Evolutionary conservation across 2,329 filamentous ascomycete species (phyloP).

Genomic region (Dactylellina cionopaga): DNA sequence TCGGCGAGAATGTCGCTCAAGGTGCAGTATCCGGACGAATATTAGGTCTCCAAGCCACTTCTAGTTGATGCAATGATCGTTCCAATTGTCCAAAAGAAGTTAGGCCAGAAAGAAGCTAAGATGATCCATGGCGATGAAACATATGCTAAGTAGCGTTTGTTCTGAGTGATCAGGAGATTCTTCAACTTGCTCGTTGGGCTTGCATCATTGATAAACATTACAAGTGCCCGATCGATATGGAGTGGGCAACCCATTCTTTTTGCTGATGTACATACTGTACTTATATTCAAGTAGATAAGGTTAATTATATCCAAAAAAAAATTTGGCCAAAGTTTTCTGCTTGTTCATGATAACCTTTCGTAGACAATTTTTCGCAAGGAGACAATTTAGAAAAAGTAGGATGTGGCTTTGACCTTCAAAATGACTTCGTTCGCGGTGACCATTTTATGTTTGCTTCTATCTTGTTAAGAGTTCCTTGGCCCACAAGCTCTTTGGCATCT

Average conservation of each 20-base stretch:
- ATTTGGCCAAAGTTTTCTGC: no score
- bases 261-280: no score
- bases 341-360: no score
- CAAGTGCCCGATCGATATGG: conserved; percentile 61
- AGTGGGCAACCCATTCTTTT: conserved; percentile 62
- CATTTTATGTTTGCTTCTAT: no score
- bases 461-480: no score
- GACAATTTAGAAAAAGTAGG: no score
- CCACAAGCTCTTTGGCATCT: no score
- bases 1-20: conserved; percentile 61
- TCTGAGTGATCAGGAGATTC: conserved; percentile 59
- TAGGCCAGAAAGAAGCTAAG: conserved; percentile 60
- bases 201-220: conserved; percentile 61
- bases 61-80: conserved; percentile 55
- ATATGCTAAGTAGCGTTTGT: conserved; percentile 58
- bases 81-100: conserved; percentile 60
- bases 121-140: conserved; percentile 59
- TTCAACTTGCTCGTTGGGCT: conserved; percentile 60
- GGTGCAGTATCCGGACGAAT: conserved; percentile 61
- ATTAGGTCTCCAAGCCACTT: conserved; percentile 61
- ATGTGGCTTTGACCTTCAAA: no score
- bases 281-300: no score
- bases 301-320: no score
- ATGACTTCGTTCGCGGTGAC: no score
- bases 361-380: no score